Evolutionary conservation across 2,329 filamentous ascomycete genomes (phyloP).

Genomic region (Celoporthe dispersa): DNA sequence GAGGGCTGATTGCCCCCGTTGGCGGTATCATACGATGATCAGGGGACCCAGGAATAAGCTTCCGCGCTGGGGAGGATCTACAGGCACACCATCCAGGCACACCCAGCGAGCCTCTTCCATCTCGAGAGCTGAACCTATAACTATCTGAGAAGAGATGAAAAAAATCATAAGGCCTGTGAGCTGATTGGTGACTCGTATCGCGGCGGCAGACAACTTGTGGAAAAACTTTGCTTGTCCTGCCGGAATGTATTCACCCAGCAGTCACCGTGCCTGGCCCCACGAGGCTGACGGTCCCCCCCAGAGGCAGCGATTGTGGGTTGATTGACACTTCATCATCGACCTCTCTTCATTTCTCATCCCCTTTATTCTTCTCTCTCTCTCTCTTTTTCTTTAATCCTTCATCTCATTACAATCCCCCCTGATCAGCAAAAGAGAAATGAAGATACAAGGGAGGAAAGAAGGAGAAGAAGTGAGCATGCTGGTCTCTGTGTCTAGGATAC

Average conservation of each 20-base stretch:
- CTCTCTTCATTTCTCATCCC: too few relatives aligned
- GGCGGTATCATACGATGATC: background rate
- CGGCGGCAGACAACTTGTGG: background rate
- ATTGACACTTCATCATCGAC: background rate
- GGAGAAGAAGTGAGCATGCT: too few relatives aligned
- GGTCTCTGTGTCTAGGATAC: background rate
- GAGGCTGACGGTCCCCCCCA: background rate
- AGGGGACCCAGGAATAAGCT: background rate
- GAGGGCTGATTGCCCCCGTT: background rate
- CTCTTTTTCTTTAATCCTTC: background rate
- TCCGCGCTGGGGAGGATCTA: background rate
- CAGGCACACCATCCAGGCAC: background rate
- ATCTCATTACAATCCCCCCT: too few relatives aligned
- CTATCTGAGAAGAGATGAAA: background rate
- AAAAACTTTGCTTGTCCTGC: background rate
- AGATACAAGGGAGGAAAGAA: too few relatives aligned
- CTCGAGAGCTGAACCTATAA: background rate
- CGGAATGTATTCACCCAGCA: background rate
- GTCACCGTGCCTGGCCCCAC: background rate
- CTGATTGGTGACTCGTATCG: background rate
- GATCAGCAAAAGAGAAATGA: too few relatives aligned
- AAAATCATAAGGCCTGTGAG: background rate
- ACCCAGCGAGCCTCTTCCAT: background rate
- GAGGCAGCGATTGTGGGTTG: background rate
- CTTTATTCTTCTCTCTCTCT: too few relatives aligned